Conservation (phyloP, 345 rosid genomes). For the Eucalyptus erythrocorys region DNA sequence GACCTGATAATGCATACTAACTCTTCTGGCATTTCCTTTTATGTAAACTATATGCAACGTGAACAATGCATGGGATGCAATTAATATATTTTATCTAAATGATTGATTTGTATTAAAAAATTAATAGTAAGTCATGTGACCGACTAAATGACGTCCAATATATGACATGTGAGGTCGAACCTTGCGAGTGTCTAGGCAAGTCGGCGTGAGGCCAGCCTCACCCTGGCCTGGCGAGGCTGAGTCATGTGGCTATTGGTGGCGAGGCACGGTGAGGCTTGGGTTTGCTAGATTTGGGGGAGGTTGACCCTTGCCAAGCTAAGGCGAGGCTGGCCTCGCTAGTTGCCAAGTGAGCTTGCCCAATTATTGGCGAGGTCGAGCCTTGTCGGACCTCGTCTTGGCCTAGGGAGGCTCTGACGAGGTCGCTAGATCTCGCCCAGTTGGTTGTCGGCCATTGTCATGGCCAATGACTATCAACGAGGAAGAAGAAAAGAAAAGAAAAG, state of each 20-base stretch:
- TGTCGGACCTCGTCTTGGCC: fast-evolving
- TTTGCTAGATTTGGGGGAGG: no score
- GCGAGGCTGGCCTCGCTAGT: no score
- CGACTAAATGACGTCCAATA: background rate
- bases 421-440: fast-evolving
- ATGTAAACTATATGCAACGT: background rate
- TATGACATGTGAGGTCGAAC: background rate
- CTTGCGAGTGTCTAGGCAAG: fast-evolving
- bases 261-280: no score
- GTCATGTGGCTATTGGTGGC: fast-evolving
- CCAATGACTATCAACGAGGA: no score
- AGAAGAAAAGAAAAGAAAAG: no score
- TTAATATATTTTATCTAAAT: background rate
- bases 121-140: background rate
- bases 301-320: no score
- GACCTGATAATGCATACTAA: background rate
- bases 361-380: no score
- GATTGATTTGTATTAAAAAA: background rate
- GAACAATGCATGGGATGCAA: background rate
- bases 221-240: fast-evolving
- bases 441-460: no score
- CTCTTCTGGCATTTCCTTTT: background rate
- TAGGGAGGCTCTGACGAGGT: fast-evolving
- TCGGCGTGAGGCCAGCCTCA: no score
- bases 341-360: no score